Conservation (phyloP, 306 rosid genomes). For the Inga leiocalycina region DNA sequence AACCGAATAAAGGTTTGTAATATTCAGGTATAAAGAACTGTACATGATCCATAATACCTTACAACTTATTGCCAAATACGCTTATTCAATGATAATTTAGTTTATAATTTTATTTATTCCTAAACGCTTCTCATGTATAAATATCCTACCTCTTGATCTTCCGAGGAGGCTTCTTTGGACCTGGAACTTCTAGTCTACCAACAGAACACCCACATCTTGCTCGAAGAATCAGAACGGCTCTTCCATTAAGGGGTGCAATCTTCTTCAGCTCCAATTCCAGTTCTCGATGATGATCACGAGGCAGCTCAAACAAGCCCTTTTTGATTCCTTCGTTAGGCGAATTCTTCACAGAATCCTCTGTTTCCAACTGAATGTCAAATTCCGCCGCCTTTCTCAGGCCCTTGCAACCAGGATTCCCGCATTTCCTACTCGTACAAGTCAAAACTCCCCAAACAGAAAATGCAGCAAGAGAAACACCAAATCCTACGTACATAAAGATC, state of each 20-base stretch:
- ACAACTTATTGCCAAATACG: constrained; percentile 61
- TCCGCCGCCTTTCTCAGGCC: constrained; percentile 85
- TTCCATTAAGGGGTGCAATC: constrained; percentile 94
- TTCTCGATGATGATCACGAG: constrained; percentile 86
- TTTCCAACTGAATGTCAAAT: constrained; percentile 92
- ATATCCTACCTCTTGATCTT: constrained; percentile 90
- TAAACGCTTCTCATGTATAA: constrained; percentile 16
- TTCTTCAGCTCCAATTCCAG: constrained; percentile 94
- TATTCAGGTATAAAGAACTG: constrained; percentile 61
- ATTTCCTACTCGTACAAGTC: constrained; percentile 61
- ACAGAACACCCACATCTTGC: constrained; percentile 97
- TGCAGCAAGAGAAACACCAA: constrained; percentile 63
- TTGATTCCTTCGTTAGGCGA: constrained; percentile 60
- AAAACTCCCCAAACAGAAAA: constrained; percentile 76
- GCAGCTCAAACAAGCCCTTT: constrained; percentile 81
- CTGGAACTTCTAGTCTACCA: constrained; percentile 96
- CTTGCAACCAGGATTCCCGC: constrained; percentile 85
- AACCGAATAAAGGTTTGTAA: constrained; percentile 42
- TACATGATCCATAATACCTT: constrained; percentile 54
- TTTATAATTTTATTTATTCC: constrained; percentile 24
- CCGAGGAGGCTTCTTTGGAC: constrained; percentile 58
- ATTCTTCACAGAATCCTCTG: constrained; percentile 94
- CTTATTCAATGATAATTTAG: constrained; percentile 70
- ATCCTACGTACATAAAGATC: constrained; percentile 67
- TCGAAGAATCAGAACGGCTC: constrained; percentile 82